phyloP scores from a whole-genome alignment of 352 stramenopile species.

The Globisporangium abappressorium region DNA sequence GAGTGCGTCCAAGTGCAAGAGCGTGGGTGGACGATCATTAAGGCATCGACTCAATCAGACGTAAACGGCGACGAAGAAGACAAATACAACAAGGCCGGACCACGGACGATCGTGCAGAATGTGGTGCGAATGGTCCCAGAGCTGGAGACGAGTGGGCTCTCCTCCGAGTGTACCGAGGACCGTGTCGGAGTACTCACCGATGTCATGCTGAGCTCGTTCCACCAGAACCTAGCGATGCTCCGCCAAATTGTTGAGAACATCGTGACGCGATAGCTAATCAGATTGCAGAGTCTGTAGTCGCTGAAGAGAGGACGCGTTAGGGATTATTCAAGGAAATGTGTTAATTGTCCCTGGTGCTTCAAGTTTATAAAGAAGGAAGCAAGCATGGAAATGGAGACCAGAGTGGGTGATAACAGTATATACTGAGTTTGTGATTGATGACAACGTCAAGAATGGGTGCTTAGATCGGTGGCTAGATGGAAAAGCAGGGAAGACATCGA shows the following conservation, averaged over 20 bases:
- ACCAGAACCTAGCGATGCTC: slow-evolving; percentile 10
- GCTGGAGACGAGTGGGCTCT: background rate
- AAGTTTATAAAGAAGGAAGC: too few species aligned
- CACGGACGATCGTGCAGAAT: slow-evolving; percentile 2
- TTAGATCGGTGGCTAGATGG: too few species aligned
- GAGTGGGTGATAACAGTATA: too few species aligned
- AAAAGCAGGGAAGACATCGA: too few species aligned
- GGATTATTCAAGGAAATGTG: too few species aligned
- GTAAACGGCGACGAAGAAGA: background rate
- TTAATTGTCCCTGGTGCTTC: too few species aligned
- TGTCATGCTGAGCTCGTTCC: slow-evolving; percentile 7
- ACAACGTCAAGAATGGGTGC: too few species aligned
- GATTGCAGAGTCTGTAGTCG: too few species aligned
- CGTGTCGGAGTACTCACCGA: slow-evolving; percentile 11
- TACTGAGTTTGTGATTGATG: too few species aligned
- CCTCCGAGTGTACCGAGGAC: background rate
- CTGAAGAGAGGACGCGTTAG: too few species aligned
- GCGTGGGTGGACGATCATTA: slow-evolving; percentile 1
- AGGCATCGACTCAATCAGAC: background rate
- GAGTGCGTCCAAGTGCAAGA: slow-evolving; percentile 6
- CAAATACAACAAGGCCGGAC: background rate
- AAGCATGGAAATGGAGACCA: too few species aligned
- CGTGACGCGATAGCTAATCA: background rate
- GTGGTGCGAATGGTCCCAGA: slow-evolving; percentile 3
- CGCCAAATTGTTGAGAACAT: slow-evolving; percentile 9